Base-by-base conservation (phyloP, 1,284 basidiomycete genomes). In the Puccinia horiana region DNA sequence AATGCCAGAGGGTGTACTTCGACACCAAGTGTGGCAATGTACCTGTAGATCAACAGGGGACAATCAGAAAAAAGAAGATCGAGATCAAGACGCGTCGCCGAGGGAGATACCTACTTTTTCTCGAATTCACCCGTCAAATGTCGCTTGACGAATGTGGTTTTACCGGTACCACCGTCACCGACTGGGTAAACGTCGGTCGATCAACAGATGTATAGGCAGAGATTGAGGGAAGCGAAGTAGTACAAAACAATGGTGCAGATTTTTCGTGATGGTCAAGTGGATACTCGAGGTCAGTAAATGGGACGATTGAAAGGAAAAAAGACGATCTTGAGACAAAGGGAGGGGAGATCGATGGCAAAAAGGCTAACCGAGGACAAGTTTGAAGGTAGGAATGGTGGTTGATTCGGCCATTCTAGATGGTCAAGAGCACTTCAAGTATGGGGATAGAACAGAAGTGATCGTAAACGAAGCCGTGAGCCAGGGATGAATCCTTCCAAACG, bases 61-160 rank as follows among this genome's bases (percentile, higher is more conserved):
- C 5, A 12, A 54, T 83, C 29, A 81, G 76, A 26, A n/a, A 47
- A 61, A 29, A 77, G 18, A 40, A 49, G 18, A 47, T n/a, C 8
- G 29, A 37, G 32, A 47, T 14, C 23, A 35, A 11, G 20, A 74
- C 47, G 72, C 72, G 72, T 74, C 47, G 49, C 16, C 11, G 44
- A 29, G 29, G 74, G n/a, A 26, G 32, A 80, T 35, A 69, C 73
- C 2, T 20, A 99, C 89, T 99, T 99, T 91, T 99, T 99, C 90
- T 99, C 97, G 88, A 99, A 99, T 91, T 99, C 97, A 65, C 80
- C 95, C 85, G 96, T 98, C 91, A 98, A 92, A 89, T 99, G 96
- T 65, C 80, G 40, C 85, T 87, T 87, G 84, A 87, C 87, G 82
- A 87, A 87, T 52, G 87, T 87, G 67, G 87, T 87, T 85, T 87